Percentiles rank a stretch among this genome's conserved stretches.
phyloP scores from a whole-genome alignment of 2,329 filamentous ascomycete species.

The Beauveria bassiana region DNA sequence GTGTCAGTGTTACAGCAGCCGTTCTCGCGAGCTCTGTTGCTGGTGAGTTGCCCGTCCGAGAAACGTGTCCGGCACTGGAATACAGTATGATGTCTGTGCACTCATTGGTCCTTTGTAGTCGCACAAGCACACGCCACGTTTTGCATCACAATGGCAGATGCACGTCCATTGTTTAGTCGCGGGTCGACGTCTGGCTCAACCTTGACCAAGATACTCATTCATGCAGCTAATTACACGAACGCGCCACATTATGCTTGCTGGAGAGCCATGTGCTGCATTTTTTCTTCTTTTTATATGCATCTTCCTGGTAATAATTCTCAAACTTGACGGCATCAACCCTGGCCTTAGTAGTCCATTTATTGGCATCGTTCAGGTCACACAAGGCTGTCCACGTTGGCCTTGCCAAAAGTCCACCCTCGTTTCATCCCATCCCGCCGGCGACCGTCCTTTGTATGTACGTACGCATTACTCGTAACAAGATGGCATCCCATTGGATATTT shows the following conservation, averaged over 20 bases:
- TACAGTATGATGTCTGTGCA: neutral
- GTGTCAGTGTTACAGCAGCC: neutral
- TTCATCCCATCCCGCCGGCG: neutral
- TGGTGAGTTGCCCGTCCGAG: neutral
- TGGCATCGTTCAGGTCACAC: neutral
- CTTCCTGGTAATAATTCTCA: neutral
- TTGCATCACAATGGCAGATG: neutral
- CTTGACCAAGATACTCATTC: neutral
- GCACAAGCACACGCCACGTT: neutral
- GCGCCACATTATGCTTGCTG: neutral
- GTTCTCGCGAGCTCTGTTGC: neutral
- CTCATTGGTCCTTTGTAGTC: neutral
- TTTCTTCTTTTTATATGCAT: neutral
- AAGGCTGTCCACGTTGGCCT: neutral
- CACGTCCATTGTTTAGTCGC: conserved; percentile 2
- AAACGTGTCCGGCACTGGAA: neutral
- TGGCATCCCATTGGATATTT: neutral
- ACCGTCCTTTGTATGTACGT: neutral
- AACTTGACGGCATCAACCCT: neutral
- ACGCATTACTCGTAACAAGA: neutral
- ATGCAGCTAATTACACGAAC: neutral
- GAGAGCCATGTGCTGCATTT: neutral
- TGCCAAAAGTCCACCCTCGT: neutral
- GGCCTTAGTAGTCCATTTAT: neutral
- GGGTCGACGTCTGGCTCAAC: neutral